Conservation (phyloP, 306 rosid species). For the Trifolium pratense region DNA sequence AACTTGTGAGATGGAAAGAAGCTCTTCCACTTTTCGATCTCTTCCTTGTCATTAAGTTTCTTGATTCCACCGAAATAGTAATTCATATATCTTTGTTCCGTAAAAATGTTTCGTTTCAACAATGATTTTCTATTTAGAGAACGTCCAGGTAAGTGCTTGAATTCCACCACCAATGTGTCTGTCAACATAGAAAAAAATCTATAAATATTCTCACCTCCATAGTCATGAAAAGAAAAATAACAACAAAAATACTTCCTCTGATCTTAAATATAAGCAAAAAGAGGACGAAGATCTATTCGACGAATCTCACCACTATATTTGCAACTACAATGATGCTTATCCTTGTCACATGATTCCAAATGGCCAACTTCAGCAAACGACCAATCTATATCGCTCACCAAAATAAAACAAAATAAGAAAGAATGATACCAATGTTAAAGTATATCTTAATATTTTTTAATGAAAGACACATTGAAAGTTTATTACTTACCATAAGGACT, state of each 20-base stretch:
- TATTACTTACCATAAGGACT: constrained; percentile 54
- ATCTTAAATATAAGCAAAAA: too few relatives aligned
- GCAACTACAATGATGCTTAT: constrained; percentile 54
- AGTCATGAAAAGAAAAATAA: not conserved
- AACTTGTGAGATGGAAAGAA: not conserved
- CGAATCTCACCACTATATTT: constrained; percentile 56
- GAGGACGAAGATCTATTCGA: not conserved
- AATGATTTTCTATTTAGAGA: constrained; percentile 45
- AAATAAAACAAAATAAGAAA: not conserved
- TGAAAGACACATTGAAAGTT: not conserved
- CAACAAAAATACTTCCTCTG: not conserved
- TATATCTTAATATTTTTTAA: not conserved
- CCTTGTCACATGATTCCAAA: constrained; percentile 52
- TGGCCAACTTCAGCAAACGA: constrained; percentile 64
- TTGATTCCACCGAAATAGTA: constrained; percentile 4
- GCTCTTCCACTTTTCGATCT: constrained; percentile 26
- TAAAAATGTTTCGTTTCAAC: constrained; percentile 35
- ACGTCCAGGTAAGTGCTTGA: constrained; percentile 25
- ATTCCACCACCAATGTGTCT: constrained; percentile 32
- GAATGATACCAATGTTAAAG: not conserved
- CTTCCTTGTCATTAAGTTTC: constrained; percentile 1
- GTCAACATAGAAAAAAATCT: not conserved
- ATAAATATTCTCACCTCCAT: not conserved
- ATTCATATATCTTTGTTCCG: not conserved
- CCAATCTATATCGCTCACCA: constrained; percentile 53